Base-by-base conservation (phyloP, 805 yeast genomes). In the Candida nanaspora region DNA sequence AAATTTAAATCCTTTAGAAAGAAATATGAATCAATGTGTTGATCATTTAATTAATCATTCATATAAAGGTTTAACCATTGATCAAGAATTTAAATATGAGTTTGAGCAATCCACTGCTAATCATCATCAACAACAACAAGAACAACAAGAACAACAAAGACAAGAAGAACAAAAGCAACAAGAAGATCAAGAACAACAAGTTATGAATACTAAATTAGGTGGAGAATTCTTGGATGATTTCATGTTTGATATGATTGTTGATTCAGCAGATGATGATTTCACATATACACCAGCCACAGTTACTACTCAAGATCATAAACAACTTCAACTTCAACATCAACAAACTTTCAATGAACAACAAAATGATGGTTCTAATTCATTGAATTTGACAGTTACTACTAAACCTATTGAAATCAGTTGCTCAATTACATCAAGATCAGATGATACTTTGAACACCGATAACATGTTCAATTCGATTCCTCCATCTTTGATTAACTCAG, bases 51-150 rank as follows among this genome's bases (percentile, higher is more conserved):
- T 53, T 26, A 46, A 44, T n/a, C 48, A 58, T 42, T 54, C 61
- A 52, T 54, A 55, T 26, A 56, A 53, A 40, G 79, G 78, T 14
- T 65, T 69, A 42, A 69, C 70, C 6, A 50, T 68, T 18, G 76
- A 71, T 50, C 77, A 73, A 44, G 73, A 69, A 47, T 64, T 61
- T 48, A 59, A 52, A 36, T 40, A 55, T 32, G 56, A 52, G 27
- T 43, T 54, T 18, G 43, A 39, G 15, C 20, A 21, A 2, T 20
- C 19, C 18, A 34, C 20, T 21, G 27, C 7, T 23, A 23, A 23
- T 23, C 7, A 23, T 23, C 7, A 23, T 11, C 39, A 29, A 13
- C 41, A 20, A 23, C 39, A 44, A 16, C 44, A 45, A 14, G 36
- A 41, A 15, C 44, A 38, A 35, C 52, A 16, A 40, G 44, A 21